A percentile compares a stretch with the other conserved stretches of the same genome.
Conservation (phyloP, 2,329 filamentous ascomycete genomes). For the Trichoderma sp. region DNA sequence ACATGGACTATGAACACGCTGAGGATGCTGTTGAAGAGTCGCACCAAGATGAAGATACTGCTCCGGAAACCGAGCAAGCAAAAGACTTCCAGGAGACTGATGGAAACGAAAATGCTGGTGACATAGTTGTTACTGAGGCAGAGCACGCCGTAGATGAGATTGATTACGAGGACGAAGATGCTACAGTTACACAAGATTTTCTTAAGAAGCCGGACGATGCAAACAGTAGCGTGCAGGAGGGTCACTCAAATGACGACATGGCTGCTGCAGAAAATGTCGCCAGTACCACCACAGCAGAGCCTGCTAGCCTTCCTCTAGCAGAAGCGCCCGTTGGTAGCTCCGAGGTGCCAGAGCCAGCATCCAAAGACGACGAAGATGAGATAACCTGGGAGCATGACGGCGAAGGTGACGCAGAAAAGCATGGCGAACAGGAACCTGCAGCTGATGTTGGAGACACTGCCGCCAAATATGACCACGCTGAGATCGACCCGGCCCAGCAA, state of each 20-base stretch:
- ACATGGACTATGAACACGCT: slow-evolving; percentile 22
- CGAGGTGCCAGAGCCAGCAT: neutral
- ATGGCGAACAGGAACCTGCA: neutral
- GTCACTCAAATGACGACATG: neutral
- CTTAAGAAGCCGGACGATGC: neutral
- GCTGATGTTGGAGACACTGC: neutral
- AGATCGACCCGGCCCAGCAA: neutral
- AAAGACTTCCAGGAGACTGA: slow-evolving; percentile 4
- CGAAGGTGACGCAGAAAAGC: slow-evolving; percentile 3
- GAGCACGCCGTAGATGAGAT: slow-evolving; percentile 10
- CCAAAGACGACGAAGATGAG: slow-evolving; percentile 26
- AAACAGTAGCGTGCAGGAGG: neutral
- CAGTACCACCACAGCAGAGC: neutral
- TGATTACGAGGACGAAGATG: slow-evolving; percentile 20
- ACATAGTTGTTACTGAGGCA: neutral
- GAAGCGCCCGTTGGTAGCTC: neutral
- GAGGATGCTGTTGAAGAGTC: slow-evolving; percentile 7
- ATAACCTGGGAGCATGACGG: slow-evolving; percentile 30
- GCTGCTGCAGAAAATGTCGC: neutral
- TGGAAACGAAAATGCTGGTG: neutral
- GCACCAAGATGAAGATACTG: neutral
- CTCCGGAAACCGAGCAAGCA: slow-evolving; percentile 11
- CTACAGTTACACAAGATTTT: neutral
- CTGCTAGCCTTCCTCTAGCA: neutral
- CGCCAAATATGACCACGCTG: neutral